phyloP scores from a whole-genome alignment of 768 basidiomycete species.

The Xanthoconium purpureum region DNA sequence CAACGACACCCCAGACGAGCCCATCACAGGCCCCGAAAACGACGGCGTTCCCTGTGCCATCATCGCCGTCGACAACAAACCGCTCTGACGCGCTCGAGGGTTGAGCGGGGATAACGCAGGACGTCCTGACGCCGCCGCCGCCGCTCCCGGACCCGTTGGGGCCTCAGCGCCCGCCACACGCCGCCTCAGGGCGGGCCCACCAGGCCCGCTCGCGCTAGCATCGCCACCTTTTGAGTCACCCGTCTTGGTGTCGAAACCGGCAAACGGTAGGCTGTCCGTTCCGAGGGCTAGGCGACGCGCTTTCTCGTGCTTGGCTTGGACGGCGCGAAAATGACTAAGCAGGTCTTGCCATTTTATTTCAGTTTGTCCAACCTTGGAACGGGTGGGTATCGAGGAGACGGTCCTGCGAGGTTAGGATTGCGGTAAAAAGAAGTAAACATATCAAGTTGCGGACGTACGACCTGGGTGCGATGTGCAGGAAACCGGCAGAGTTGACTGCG shows the following conservation, averaged over 20 bases:
- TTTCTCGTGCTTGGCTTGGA: conserved; percentile 91
- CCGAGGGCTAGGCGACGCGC: conserved; percentile 75
- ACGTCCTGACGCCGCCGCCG: conserved; percentile 11
- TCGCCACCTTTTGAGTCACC: conserved; percentile 18
- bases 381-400: conserved; percentile 41
- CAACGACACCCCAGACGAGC: conserved; percentile 10
- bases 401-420: conserved; percentile 32
- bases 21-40: conserved; percentile 19
- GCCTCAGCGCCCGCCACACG: conserved; percentile 55
- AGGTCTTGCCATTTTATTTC: conserved; percentile 99
- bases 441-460: conserved; percentile 47
- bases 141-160: conserved; percentile 24
- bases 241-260: conserved; percentile 37
- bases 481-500: conserved; percentile 93
- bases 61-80: conserved; percentile 37
- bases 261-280: conserved; percentile 54
- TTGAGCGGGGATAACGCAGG: conserved; percentile 71
- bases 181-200: conserved; percentile 53
- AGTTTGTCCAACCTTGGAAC: conserved; percentile 77
- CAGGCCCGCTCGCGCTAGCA: neutral
- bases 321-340: conserved; percentile 83
- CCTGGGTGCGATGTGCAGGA: conserved; percentile 86
- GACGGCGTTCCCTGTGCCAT: conserved; percentile 37
- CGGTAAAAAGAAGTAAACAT: too few species aligned
- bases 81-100: conserved; percentile 57